Percentiles rank a stretch among this genome's conserved stretches.
Evolutionary conservation across 192 early-diverging fungal species (phyloP).

Genomic region (Coemansia sp.): DNA sequence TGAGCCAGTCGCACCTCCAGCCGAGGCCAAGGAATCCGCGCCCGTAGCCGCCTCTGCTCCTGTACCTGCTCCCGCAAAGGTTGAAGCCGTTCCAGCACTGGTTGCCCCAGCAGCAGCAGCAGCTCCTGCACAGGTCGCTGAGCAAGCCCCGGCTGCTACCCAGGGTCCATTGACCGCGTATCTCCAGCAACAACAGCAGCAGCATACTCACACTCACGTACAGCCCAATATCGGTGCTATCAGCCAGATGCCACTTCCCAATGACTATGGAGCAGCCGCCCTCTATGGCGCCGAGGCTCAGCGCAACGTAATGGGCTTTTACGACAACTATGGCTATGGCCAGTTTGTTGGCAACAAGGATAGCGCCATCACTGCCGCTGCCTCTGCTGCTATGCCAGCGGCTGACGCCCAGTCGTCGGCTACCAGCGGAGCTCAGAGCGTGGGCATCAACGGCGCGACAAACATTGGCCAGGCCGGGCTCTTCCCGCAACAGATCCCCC

Average conservation of each 20-base stretch:
- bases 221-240: constrained; percentile 31
- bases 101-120: constrained; percentile 16
- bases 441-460: constrained; percentile 54
- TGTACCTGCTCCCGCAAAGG: constrained; percentile 5
- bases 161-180: constrained; percentile 1
- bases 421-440: constrained; percentile 59
- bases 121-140: constrained; percentile 4
- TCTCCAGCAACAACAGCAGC: constrained; percentile 48
- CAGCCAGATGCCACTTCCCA: constrained; percentile 54
- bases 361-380: constrained; percentile 21
- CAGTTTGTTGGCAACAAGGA: constrained; percentile 52
- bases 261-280: constrained; percentile 59
- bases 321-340: constrained; percentile 50
- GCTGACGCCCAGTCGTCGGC: constrained; percentile 50
- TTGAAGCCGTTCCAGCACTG: constrained; percentile 13
- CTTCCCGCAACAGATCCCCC: constrained; percentile 55
- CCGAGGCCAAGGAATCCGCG: constrained; percentile 20
- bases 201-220: constrained; percentile 24
- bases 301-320: constrained; percentile 62
- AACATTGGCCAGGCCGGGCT: constrained; percentile 48
- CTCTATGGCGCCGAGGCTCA: constrained; percentile 66
- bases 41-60: constrained; percentile 8
- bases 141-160: constrained; percentile 1
- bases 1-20: constrained; percentile 21
- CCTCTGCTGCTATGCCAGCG: constrained; percentile 29